Base-by-base conservation (phyloP, 805 yeast species). In the Cyberlindnera galapagoensis region DNA sequence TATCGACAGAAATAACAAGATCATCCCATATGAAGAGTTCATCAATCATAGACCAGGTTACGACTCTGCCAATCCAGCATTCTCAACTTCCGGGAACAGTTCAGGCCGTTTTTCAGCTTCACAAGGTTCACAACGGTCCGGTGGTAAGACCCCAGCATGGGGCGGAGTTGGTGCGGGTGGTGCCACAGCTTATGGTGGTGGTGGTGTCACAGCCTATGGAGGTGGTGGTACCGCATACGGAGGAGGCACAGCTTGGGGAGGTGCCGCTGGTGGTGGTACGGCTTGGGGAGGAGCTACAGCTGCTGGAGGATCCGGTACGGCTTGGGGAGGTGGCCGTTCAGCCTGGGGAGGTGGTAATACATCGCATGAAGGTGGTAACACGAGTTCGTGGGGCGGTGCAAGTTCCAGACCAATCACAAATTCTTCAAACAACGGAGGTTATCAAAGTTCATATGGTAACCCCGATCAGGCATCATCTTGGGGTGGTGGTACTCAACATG, bases 1-100 rank as follows among this genome's bases (percentile, higher is more conserved):
- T 49, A 72, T 71, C 34, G 73, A 81, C 30, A 77, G 74, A 35
- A 63, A 72, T 31, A 86, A 86, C 28, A 76, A 69, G 43, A 70
- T 85, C 36, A 67, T 81, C 25, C 80, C 94, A 13, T 86, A 84
- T 54, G 80, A 81, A 46, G 83, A 86, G 42, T 81, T 84, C 46
- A 69, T 85, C 32, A 84, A 78, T 24, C 73, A 62, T 30, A 51
- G 55, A 36, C 32, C 32, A 16, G 26, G 32, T 6, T 46, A 46
- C 20, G 51, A 46, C 16, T 17, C 33, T 9, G 23, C 43, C 17
- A 39, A 42, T 19, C 42, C 50, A 13, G 31, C 31, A 6, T 43
- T 31, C 30, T 26, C 51, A 7, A 24, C 33, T 11, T 21, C 39
- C 12, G 40, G 36, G 4, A 27, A 36, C 7, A 26, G 24, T 15